Percentiles rank a stretch among this genome's conserved stretches.
phyloP scores from a whole-genome alignment of 75 land plant species.

The Cunninghamia lanceolata region DNA sequence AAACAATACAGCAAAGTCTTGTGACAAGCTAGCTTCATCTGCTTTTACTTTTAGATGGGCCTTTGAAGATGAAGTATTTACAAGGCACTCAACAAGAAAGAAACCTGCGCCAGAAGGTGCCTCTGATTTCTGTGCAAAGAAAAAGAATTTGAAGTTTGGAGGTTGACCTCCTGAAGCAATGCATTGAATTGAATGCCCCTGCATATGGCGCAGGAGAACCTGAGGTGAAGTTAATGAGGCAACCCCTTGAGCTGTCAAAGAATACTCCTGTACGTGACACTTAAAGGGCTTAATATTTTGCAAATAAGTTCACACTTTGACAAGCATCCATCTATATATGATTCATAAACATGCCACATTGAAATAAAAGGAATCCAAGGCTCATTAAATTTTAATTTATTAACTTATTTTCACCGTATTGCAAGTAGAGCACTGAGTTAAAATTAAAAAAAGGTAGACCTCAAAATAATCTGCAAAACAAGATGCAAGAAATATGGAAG shows the following conservation, averaged over 20 bases:
- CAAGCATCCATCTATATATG: not conserved
- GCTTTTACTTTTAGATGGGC: constrained; percentile 83
- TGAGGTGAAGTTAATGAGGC: constrained; percentile 70
- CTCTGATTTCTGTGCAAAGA: constrained; percentile 84
- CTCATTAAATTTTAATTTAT: not conserved
- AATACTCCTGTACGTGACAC: constrained; percentile 58
- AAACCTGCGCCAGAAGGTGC: constrained; percentile 32
- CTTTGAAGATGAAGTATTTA: constrained; percentile 77
- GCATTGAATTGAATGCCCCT: constrained; percentile 80
- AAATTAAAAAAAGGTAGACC: not conserved
- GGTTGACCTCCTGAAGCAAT: constrained; percentile 96
- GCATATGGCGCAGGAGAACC: constrained; percentile 82
- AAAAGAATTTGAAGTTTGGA: constrained; percentile 96
- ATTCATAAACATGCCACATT: not conserved
- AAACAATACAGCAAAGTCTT: constrained; percentile 61
- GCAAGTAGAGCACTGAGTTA: not conserved
- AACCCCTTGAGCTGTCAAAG: constrained; percentile 59
- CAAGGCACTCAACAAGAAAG: constrained; percentile 84
- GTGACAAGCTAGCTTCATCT: constrained; percentile 58
- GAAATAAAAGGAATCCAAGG: not conserved
- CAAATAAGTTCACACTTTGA: not conserved
- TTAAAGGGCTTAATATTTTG: not conserved
- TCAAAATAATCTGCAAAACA: not conserved
- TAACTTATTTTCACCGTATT: not conserved
- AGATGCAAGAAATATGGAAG: not conserved